Evolutionary conservation across 371 early-diverging fungal genomes (phyloP).

Genomic region (Actinomortierella ambigua): DNA sequence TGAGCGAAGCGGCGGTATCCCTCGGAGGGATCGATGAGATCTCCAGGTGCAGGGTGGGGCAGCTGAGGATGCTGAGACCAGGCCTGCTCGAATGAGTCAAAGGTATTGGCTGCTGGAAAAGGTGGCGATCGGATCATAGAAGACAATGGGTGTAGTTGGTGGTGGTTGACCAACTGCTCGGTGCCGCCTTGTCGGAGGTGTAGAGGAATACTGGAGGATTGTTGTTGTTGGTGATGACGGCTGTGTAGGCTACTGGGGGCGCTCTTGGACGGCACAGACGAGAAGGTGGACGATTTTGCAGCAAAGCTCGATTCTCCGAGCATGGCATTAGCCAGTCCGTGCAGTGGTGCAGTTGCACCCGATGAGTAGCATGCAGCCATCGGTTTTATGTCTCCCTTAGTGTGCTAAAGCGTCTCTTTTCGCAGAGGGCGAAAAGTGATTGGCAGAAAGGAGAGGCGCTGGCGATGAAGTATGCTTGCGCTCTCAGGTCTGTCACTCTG

Average conservation of each 20-base stretch:
- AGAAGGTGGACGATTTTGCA: conserved; percentile 17
- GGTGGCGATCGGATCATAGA: neutral
- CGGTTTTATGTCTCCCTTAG: too few species aligned
- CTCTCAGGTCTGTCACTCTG: too few species aligned
- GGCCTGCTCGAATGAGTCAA: conserved; percentile 22
- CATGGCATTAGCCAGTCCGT: conserved; percentile 31
- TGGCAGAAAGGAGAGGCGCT: neutral
- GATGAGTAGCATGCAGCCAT: conserved; percentile 41
- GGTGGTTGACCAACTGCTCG: too few species aligned
- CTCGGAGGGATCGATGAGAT: neutral
- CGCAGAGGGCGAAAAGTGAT: too few species aligned
- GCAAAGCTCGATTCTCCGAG: conserved; percentile 36
- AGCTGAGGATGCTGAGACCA: conserved; percentile 21
- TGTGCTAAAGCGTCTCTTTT: too few species aligned
- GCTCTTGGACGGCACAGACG: neutral
- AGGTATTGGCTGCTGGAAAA: neutral
- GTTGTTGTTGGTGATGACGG: conserved; percentile 3
- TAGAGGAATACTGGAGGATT: conserved; percentile 1
- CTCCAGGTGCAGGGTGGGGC: neutral
- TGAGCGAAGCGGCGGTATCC: too few species aligned
- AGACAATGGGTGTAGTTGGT: neutral
- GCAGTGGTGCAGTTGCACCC: conserved; percentile 28
- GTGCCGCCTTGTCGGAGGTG: too few species aligned
- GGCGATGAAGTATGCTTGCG: too few species aligned
- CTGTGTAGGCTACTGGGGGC: neutral